Evolutionary conservation across 2,329 filamentous ascomycete species (phyloP), one percentile per base, ranked within the genome.

Genomic region (Diaporthe humulicola): DNA sequence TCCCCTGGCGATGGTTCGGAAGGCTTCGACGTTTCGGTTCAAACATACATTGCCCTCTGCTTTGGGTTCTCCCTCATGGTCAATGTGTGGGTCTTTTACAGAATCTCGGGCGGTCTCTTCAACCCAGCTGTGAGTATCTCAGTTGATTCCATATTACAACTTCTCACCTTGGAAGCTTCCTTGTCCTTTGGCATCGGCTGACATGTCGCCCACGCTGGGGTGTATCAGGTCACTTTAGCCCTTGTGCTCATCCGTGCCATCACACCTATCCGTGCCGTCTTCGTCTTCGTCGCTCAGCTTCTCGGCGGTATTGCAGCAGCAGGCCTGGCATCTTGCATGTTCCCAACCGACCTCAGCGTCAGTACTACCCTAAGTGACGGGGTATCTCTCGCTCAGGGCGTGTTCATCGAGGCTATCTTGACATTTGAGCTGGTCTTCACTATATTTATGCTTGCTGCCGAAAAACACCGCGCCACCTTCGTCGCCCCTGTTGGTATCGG

Each of bases 401-500:
- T 93, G 48, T 93, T 93, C 79, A 88, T 93, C 64, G 92, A 93
- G 81, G 88, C 92, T 84, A 91, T 93, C 78, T 85, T 93, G 45
- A 93, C 92, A 0, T 85, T 90, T 0, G 87, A 93, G 79, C 85
- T 94, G 15, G 88, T 93, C 12, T 85, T 93, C 71, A 89, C 91
- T 2, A 90, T 93, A 33, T 90, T 92, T 81, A 93, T 94, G 89
- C 86, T 94, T 57, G 93, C 92, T 0, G 90, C 91, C 4, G 92
- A 94, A 81, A 95, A 95, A 83, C 93, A 95, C 82, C 91, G 92
- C 57, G 90, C 90, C 3, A 95, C 93, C 0, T 94, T 88, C 79
- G 83, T 95, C 2, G 93, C 93, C 0, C 93, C 93, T 0, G 84
- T 95, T 4, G 93, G 92, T 14, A 94, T 95, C 78, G 94, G 94